Percentiles rank a stretch among this genome's conserved stretches.
phyloP scores from a whole-genome alignment of 1,139 yeast genomes.

The Meyerozyma sp. region DNA sequence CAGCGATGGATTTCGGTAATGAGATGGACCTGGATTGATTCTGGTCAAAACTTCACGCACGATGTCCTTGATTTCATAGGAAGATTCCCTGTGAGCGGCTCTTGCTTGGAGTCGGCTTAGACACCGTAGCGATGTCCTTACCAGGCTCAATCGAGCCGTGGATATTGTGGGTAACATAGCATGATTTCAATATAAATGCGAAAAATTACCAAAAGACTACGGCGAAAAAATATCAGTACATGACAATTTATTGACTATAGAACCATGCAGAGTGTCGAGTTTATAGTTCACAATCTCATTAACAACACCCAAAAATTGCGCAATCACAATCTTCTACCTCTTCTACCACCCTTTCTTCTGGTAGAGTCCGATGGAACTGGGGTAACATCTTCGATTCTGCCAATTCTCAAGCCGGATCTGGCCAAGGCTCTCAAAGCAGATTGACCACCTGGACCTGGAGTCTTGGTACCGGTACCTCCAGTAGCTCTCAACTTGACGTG shows the following conservation, averaged over 20 bases:
- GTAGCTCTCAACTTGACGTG: constrained; percentile 99
- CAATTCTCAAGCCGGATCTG: constrained; percentile 99
- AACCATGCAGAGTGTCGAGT: constrained; percentile 2
- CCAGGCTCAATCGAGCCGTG: neutral
- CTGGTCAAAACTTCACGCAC: neutral
- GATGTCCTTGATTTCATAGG: neutral
- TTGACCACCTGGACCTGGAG: constrained; percentile 99
- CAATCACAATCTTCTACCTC: constrained; percentile 99
- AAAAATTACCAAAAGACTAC: neutral
- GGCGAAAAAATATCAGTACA: neutral
- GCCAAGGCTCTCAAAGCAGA: constrained; percentile 99
- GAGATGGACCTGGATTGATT: neutral
- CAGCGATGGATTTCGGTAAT: neutral
- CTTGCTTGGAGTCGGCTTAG: neutral
- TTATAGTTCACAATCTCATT: constrained; percentile 1
- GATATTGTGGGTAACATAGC: neutral
- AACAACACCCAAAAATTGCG: constrained; percentile 3
- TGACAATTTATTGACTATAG: constrained; percentile 1
- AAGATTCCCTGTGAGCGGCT: neutral
- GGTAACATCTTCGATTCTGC: constrained; percentile 99
- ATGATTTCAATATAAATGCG: neutral
- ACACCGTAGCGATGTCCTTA: neutral
- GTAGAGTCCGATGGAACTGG: constrained; percentile 99
- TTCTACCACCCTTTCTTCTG: constrained; percentile 99
- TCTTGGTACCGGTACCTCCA: constrained; percentile 99